Evolutionary conservation across 306 rosid species (phyloP), one percentile per base, ranked within the genome.

Genomic region (Styphnolobium japonicum): DNA sequence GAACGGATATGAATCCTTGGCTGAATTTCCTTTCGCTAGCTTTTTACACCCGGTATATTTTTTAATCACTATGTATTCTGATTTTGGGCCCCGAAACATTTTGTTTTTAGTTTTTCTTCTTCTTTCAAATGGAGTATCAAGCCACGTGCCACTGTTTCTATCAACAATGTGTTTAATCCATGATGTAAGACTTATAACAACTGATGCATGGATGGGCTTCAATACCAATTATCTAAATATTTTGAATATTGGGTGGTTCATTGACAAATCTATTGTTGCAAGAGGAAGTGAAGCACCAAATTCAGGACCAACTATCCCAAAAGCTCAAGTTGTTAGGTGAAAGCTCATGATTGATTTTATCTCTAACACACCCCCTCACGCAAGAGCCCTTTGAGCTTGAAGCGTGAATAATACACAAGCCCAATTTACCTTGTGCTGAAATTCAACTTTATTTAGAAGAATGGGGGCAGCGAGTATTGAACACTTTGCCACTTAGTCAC

Each of bases 1-100:
- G 65, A 84, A 87, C 2, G 96, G 94, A 85, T 90, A 58, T 81
- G 93, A 93, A 71, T 95, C 99, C 31, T 76, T 95, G 37, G 98
- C 99, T 56, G 99, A 93, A 79, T 93, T 93, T 89, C 99, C 99
- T 39, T 89, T 81, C 71, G 93, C 93, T 87, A 89, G 97, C 89
- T 82, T 95, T 83, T 79, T 95, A 74, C 89, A 91, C 64, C 88
- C 88, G 92, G 99, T 95, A 95, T 73, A 63, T 68, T 62, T 63
- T 79, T 77, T 42, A 40, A 56, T 80, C 58, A 10, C 45, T 16
- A 33, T 85, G 55, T 52, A 11, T 33, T 81, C 42, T 76, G 68
- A 76, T 79, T 89, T 70, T 75, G 42, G 63, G 39, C 70, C 19
- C 60, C 83, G 67, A 48, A 62, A 42, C 34, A 77, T 78, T 67